These are phyloP conservation scores for Phytophthora pinifolia DNA, from an alignment of 352 stramenopile species.

Conservation along the genomic window DNA sequence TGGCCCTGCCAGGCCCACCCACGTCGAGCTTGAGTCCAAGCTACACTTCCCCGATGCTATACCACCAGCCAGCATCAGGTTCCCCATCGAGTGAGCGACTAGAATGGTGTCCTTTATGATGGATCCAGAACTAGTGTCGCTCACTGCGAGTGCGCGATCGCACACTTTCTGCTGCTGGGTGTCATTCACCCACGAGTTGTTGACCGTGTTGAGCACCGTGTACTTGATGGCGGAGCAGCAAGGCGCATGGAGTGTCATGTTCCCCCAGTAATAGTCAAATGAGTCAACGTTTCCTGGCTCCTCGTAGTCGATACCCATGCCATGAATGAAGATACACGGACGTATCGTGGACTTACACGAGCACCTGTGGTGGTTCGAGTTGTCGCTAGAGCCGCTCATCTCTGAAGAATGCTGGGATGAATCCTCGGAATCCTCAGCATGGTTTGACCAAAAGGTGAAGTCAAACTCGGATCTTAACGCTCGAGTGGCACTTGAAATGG, in stretches of 20 bases:
- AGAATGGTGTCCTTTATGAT: slow-evolving; percentile 32
- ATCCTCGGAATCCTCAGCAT: neutral
- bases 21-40: slow-evolving; percentile 22
- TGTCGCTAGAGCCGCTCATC: no score
- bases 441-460: slow-evolving; percentile 4
- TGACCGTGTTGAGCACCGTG: slow-evolving; percentile 39
- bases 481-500: neutral
- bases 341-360: slow-evolving; percentile 15
- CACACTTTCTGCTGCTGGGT: slow-evolving; percentile 35
- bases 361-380: neutral
- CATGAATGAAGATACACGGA: slow-evolving; percentile 19
- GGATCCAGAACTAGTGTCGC: slow-evolving; percentile 9
- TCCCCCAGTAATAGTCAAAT: slow-evolving; percentile 14
- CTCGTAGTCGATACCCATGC: slow-evolving; percentile 11
- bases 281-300: slow-evolving; percentile 10
- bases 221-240: slow-evolving; percentile 34
- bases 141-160: slow-evolving; percentile 21
- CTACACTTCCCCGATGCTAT: slow-evolving; percentile 11
- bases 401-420: no score
- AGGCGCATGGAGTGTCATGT: slow-evolving; percentile 11
- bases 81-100: slow-evolving; percentile 40
- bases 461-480: slow-evolving; percentile 4
- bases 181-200: slow-evolving; percentile 41
- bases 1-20: slow-evolving; percentile 29
- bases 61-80: slow-evolving; percentile 24